Evolutionary conservation across 768 basidiomycete genomes (phyloP).

Genomic region (Psilocybe cubensis): DNA sequence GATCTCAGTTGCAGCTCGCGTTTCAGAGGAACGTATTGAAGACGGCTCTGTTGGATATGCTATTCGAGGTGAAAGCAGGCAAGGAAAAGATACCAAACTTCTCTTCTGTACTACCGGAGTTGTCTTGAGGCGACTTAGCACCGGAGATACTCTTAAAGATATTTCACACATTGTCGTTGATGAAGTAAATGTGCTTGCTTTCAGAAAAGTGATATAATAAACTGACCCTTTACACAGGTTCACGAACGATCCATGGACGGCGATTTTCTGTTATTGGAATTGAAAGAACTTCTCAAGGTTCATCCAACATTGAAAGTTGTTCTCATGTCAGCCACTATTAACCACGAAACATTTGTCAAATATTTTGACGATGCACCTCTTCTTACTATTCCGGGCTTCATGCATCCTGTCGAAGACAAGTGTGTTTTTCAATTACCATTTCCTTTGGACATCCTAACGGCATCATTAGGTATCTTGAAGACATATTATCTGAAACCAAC

Average conservation of each 20-base stretch:
- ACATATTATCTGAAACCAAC: slow-evolving; percentile 60
- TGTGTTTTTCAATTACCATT: slow-evolving; percentile 33
- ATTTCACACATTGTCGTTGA: slow-evolving; percentile 90
- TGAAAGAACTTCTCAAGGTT: slow-evolving; percentile 71
- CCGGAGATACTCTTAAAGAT: slow-evolving; percentile 68
- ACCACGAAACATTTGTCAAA: slow-evolving; percentile 79
- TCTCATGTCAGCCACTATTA: slow-evolving; percentile 96
- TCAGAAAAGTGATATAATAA: not conserved
- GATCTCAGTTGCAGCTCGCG: slow-evolving; percentile 85
- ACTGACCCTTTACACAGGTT: slow-evolving; percentile 48
- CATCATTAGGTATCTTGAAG: slow-evolving; percentile 63
- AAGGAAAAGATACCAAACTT: slow-evolving; percentile 67
- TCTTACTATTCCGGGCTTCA: slow-evolving; percentile 82
- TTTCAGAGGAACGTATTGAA: slow-evolving; percentile 77
- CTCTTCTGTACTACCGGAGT: slow-evolving; percentile 96
- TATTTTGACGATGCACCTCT: slow-evolving; percentile 87
- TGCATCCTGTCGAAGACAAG: slow-evolving; percentile 79
- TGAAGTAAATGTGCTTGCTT: slow-evolving; percentile 58
- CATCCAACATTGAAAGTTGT: slow-evolving; percentile 77
- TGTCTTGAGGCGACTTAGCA: slow-evolving; percentile 77
- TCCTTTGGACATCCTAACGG: slow-evolving; percentile 36
- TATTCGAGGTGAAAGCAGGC: slow-evolving; percentile 85
- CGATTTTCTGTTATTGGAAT: slow-evolving; percentile 85
- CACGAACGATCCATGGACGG: slow-evolving; percentile 93
- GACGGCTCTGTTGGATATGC: slow-evolving; percentile 87